phyloP scores from a whole-genome alignment of 2,329 filamentous ascomycete genomes.

The Fusarium anthophilum region DNA sequence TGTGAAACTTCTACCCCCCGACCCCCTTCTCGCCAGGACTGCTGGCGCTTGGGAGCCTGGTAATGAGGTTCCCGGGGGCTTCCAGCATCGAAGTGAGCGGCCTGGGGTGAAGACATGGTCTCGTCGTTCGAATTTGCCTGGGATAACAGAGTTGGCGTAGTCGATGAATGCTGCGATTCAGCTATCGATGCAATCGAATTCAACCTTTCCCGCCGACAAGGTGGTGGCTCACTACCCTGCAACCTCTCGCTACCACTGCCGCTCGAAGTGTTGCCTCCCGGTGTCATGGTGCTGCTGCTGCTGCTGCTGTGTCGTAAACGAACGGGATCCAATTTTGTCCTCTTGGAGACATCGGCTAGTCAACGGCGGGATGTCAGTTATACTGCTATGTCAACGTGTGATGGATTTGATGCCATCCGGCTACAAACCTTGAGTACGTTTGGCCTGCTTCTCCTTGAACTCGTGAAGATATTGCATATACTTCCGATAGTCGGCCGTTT shows the following conservation, averaged over 20 bases:
- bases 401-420: background rate
- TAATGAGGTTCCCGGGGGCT: slow-evolving; percentile 43
- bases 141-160: slow-evolving; percentile 48
- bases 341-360: slow-evolving; percentile 56
- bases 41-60: slow-evolving; percentile 40
- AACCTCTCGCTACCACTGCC: slow-evolving; percentile 59
- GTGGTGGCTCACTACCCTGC: slow-evolving; percentile 59
- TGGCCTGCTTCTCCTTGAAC: slow-evolving; percentile 78
- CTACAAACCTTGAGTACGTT: slow-evolving; percentile 62
- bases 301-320: slow-evolving; percentile 50
- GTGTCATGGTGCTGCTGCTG: slow-evolving; percentile 50
- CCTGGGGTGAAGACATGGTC: slow-evolving; percentile 54
- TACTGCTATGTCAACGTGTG: background rate
- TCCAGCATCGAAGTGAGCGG: slow-evolving; percentile 48
- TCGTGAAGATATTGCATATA: slow-evolving; percentile 79
- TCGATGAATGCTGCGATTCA: slow-evolving; percentile 56
- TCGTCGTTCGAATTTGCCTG: slow-evolving; percentile 55
- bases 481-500: slow-evolving; percentile 73
- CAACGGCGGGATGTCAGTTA: slow-evolving; percentile 6
- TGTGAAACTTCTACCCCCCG: slow-evolving; percentile 31
- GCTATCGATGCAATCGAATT: slow-evolving; percentile 58
- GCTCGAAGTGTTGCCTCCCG: slow-evolving; percentile 49
- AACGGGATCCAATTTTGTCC: slow-evolving; percentile 56
- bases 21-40: slow-evolving; percentile 42
- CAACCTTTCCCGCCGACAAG: slow-evolving; percentile 57